Evolutionary conservation across 1,284 basidiomycete genomes (phyloP).

Genomic region (Apiotrichum akiyoshidainum): DNA sequence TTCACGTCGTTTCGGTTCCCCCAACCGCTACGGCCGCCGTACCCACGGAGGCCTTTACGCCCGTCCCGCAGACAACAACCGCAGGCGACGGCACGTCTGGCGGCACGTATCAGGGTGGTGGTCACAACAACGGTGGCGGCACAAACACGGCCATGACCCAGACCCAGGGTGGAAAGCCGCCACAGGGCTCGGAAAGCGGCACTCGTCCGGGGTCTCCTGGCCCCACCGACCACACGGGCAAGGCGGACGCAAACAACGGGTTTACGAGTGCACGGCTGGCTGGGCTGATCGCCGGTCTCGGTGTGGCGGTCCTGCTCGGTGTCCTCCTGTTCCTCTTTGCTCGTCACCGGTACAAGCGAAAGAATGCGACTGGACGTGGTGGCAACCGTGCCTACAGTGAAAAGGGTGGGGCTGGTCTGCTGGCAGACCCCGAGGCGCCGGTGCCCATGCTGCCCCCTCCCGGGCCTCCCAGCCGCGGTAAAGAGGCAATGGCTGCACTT

Average conservation of each 20-base stretch:
- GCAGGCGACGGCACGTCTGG: not conserved
- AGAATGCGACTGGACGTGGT: not conserved
- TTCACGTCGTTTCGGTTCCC: not conserved
- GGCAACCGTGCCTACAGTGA: conserved; percentile 3
- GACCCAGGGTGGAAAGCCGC: not conserved
- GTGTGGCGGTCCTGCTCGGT: not conserved
- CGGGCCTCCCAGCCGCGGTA: not conserved
- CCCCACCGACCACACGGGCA: not conserved
- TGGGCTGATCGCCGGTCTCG: not conserved
- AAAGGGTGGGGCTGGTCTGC: not conserved
- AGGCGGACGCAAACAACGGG: not conserved
- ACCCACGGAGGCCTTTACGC: not conserved
- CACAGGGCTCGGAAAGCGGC: not conserved
- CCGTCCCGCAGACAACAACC: not conserved
- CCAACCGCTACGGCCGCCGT: not conserved
- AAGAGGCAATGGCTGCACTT: conserved; percentile 2
- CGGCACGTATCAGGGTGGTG: not conserved
- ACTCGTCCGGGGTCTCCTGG: not conserved
- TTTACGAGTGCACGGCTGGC: not conserved
- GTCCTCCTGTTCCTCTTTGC: conserved; percentile 2
- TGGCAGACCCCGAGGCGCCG: not conserved
- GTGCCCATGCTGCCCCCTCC: not conserved
- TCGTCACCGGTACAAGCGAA: conserved; percentile 2
- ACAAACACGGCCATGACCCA: not conserved
- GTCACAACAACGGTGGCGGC: not conserved